A percentile compares a stretch with the other conserved stretches of the same genome.
Evolutionary conservation across 768 basidiomycete genomes (phyloP).

Genomic region (Mycena alexandri): DNA sequence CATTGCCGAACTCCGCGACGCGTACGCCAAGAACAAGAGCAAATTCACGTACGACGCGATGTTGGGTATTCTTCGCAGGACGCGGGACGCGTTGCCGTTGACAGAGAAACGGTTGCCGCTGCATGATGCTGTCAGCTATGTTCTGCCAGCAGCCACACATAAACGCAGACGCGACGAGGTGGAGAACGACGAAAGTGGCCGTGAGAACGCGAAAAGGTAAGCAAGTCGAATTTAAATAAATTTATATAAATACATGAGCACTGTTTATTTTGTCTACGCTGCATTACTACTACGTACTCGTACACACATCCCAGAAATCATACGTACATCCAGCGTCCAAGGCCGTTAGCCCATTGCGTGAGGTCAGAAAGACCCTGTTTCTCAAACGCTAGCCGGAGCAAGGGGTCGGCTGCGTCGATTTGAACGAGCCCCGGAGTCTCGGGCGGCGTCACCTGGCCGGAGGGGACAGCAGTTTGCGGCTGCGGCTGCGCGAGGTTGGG

Average conservation of each 20-base stretch:
- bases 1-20: slow-evolving; percentile 18
- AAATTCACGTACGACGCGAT: slow-evolving; percentile 21
- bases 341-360: slow-evolving; percentile 63
- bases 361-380: slow-evolving; percentile 56
- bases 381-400: slow-evolving; percentile 60
- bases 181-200: background rate
- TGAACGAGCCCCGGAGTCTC: slow-evolving; percentile 55
- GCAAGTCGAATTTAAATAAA: background rate
- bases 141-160: background rate
- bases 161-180: slow-evolving; percentile 1
- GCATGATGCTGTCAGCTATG: slow-evolving; percentile 9
- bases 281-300: background rate
- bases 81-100: slow-evolving; percentile 13
- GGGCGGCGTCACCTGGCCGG: slow-evolving; percentile 63
- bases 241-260: slow-evolving; percentile 8
- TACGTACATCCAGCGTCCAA: slow-evolving; percentile 75
- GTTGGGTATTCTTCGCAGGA: slow-evolving; percentile 25
- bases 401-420: slow-evolving; percentile 43
- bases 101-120: slow-evolving; percentile 8
- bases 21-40: slow-evolving; percentile 12
- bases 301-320: slow-evolving; percentile 43
- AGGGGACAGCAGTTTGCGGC: slow-evolving; percentile 37
- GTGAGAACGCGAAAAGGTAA: background rate
- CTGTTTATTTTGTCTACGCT: slow-evolving; percentile 5
- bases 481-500: slow-evolving; percentile 49